Base-by-base conservation (phyloP, 2,329 filamentous ascomycete genomes). In the Thielaviopsis punctulata region DNA sequence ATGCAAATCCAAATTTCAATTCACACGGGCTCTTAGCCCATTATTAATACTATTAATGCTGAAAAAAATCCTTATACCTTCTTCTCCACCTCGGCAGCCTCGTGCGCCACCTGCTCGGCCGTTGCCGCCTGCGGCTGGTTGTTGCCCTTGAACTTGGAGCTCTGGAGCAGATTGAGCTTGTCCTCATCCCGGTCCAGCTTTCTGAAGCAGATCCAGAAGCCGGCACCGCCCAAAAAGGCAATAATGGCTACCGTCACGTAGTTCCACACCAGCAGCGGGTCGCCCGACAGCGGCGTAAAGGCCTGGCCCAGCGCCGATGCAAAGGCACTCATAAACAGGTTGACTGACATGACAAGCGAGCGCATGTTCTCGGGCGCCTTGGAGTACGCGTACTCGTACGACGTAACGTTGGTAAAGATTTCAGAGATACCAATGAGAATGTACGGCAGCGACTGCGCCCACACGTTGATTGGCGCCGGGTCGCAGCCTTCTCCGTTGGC, bases 291-390 rank as follows among this genome's bases (percentile, higher is more conserved):
- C 0, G 75, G 68, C 7, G 76, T 75, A 39, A 84, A 73, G 1
- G 80, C 81, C 67, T 86, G 78, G n/a, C 80, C 81, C 48, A 88
- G 67, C 33, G 83, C 82, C 25, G 79, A 72, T 1, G 79, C 78
- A 58, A 88, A 71, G 53, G 82, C 83, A 25, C 72, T 80, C 73
- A 78, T 86, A 68, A 84, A 80, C 39, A 86, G 71, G 61, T 80
- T 80, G 59, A 87, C 70, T 19, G 77, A 76, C 64, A 76, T 73
- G 59, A 89, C 82, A n/a, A 88, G 71, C 1, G 80, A 84, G 58
- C 82, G 80, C 84, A 89, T 89, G 69, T 86, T 87, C 60, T 75
- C 77, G 23, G 84, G 84, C 0, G 83, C 82, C 66, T 86, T 86
- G 63, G 80, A 81, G 68, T 80, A 88, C 30, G 84, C 84, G 57